These are phyloP conservation scores for Firmiana major DNA, from an alignment of 345 rosid genomes.

Conservation along the genomic window DNA sequence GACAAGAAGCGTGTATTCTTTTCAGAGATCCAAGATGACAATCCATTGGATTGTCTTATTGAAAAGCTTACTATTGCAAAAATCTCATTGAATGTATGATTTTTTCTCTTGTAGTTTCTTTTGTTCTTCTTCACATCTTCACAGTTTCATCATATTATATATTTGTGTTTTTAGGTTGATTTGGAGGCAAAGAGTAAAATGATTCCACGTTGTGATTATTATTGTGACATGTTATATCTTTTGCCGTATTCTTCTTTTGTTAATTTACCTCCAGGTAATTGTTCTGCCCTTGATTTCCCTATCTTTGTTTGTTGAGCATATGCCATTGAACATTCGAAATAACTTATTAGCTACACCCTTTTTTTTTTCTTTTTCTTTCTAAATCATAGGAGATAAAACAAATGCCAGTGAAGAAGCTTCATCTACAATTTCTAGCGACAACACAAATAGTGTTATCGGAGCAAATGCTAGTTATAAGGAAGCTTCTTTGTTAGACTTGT, in stretches of 20 bases:
- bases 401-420: slow-evolving; percentile 42
- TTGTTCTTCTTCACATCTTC: background rate
- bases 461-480: slow-evolving; percentile 15
- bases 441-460: slow-evolving; percentile 12
- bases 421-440: slow-evolving; percentile 53
- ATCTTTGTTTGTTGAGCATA: background rate
- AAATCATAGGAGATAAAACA: slow-evolving; percentile 28
- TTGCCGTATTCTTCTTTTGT: slow-evolving; percentile 52
- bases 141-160: background rate
- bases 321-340: background rate
- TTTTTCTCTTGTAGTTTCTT: background rate
- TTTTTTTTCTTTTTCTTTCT: background rate
- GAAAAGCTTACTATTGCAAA: slow-evolving; percentile 42
- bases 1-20: slow-evolving; percentile 52
- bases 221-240: slow-evolving; percentile 52
- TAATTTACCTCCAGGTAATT: slow-evolving; percentile 21
- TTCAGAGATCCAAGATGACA: slow-evolving; percentile 52
- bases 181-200: slow-evolving; percentile 22
- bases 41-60: slow-evolving; percentile 46
- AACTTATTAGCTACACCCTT: background rate
- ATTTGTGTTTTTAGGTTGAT: slow-evolving; percentile 37
- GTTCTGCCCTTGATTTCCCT: background rate
- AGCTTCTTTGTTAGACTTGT: slow-evolving; percentile 56
- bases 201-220: slow-evolving; percentile 42
- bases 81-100: slow-evolving; percentile 41